Conservation (phyloP, 106 monocot species). For the Agapanthus africanus region DNA sequence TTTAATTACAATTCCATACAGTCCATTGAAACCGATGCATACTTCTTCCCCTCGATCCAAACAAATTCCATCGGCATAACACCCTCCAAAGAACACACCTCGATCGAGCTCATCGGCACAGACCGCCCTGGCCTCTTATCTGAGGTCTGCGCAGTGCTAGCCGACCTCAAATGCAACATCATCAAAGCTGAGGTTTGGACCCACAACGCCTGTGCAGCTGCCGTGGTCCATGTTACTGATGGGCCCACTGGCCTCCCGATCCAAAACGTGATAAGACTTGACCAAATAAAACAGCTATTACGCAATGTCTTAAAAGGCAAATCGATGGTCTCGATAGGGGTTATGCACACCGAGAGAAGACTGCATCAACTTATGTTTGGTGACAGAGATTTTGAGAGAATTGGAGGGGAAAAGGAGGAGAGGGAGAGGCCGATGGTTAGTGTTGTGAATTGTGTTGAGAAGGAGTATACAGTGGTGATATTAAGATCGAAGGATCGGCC, state of each 20-base stretch:
- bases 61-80: background rate
- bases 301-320: constrained; percentile 35
- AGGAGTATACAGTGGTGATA: constrained; percentile 72
- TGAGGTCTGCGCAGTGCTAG: constrained; percentile 58
- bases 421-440: constrained; percentile 26
- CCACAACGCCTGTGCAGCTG: constrained; percentile 48
- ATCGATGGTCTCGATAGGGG: constrained; percentile 12
- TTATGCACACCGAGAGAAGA: constrained; percentile 26
- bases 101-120: constrained; percentile 49
- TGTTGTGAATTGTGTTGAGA: constrained; percentile 65
- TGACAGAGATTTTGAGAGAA: constrained; percentile 47
- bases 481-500: constrained; percentile 74
- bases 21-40: background rate
- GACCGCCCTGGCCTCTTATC: constrained; percentile 65
- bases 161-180: constrained; percentile 46
- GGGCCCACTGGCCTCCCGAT: constrained; percentile 14
- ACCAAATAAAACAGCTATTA: constrained; percentile 38
- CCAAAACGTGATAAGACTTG: constrained; percentile 20
- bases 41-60: background rate
- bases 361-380: constrained; percentile 50
- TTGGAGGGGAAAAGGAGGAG: background rate
- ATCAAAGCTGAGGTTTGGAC: constrained; percentile 59
- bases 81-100: constrained; percentile 7
- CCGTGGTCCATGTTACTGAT: constrained; percentile 35
- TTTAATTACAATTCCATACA: too few relatives aligned